These are phyloP conservation scores for Piloderma croceum DNA, from an alignment of 768 basidiomycete species.

Conservation along the genomic window DNA sequence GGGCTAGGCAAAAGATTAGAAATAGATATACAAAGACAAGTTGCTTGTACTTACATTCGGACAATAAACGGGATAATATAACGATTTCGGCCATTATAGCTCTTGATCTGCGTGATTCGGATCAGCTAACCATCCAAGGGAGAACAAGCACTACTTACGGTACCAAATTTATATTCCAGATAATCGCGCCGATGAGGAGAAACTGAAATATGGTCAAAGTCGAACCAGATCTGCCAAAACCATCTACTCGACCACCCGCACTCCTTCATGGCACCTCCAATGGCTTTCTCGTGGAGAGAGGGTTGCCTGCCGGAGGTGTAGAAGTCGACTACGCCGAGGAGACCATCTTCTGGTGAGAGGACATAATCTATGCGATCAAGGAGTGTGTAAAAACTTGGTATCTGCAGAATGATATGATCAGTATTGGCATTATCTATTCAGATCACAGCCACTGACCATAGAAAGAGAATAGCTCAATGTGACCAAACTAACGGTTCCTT, in stretches of 20 bases:
- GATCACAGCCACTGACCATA: conserved; percentile 33
- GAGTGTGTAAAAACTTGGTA: conserved; percentile 58
- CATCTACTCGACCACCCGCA: conserved; percentile 62
- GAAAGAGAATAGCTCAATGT: conserved; percentile 55
- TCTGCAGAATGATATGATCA: conserved; percentile 27
- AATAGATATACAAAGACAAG: conserved; percentile 3
- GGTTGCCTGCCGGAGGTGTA: conserved; percentile 56
- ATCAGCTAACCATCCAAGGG: neutral
- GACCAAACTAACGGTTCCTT: conserved; percentile 50
- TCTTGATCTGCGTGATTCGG: conserved; percentile 41
- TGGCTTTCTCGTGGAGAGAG: conserved; percentile 53
- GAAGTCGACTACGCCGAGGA: conserved; percentile 70
- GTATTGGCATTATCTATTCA: neutral
- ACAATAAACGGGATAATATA: conserved; percentile 65
- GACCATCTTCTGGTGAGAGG: conserved; percentile 51
- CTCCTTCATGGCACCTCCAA: conserved; percentile 56
- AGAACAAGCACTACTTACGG: conserved; percentile 33
- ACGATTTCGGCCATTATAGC: conserved; percentile 67
- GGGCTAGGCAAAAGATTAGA: conserved; percentile 34
- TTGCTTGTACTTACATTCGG: conserved; percentile 42
- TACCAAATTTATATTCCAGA: conserved; percentile 75
- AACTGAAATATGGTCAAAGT: conserved; percentile 41
- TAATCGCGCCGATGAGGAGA: conserved; percentile 53
- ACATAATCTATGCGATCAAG: conserved; percentile 65
- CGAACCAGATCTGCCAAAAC: conserved; percentile 78